Percentiles rank a stretch among this genome's conserved stretches.
phyloP scores from a whole-genome alignment of 192 early-diverging fungal species.

The Podila verticillata region DNA sequence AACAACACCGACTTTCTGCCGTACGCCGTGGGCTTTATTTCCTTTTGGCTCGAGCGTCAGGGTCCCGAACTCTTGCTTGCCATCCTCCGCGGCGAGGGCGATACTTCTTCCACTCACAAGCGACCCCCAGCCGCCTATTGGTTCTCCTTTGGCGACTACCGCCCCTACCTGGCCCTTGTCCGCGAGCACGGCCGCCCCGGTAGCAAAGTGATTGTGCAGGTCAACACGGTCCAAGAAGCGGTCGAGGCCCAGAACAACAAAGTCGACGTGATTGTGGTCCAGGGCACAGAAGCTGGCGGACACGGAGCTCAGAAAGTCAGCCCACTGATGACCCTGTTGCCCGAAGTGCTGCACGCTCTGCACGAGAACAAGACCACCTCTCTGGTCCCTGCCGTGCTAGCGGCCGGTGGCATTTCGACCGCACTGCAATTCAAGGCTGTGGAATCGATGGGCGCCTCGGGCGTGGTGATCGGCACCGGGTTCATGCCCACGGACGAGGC shows the following conservation, averaged over 20 bases:
- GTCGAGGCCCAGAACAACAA: slow-evolving; percentile 41
- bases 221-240: slow-evolving; percentile 58
- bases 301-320: slow-evolving; percentile 42
- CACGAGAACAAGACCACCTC: slow-evolving; percentile 2
- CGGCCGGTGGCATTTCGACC: slow-evolving; percentile 45
- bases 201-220: slow-evolving; percentile 55
- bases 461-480: slow-evolving; percentile 58
- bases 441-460: slow-evolving; percentile 49
- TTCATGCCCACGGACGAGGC: slow-evolving; percentile 47
- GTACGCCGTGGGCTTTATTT: slow-evolving; percentile 55
- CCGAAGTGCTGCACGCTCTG: slow-evolving; percentile 33
- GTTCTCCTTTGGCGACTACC: slow-evolving; percentile 58
- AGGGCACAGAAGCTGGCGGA: slow-evolving; percentile 60
- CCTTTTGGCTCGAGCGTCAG: slow-evolving; percentile 46
- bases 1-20: slow-evolving; percentile 31
- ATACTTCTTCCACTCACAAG: background rate
- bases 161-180: slow-evolving; percentile 38
- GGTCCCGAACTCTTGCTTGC: slow-evolving; percentile 47
- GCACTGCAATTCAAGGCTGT: slow-evolving; percentile 20
- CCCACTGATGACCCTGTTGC: slow-evolving; percentile 40
- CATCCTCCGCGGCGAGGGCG: slow-evolving; percentile 19
- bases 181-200: slow-evolving; percentile 23
- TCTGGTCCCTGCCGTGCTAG: slow-evolving; percentile 19
- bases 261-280: slow-evolving; percentile 61
- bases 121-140: slow-evolving; percentile 53